Evolutionary conservation across 2,329 filamentous ascomycete species (phyloP).

Genomic region (Exophiala spinifera): DNA sequence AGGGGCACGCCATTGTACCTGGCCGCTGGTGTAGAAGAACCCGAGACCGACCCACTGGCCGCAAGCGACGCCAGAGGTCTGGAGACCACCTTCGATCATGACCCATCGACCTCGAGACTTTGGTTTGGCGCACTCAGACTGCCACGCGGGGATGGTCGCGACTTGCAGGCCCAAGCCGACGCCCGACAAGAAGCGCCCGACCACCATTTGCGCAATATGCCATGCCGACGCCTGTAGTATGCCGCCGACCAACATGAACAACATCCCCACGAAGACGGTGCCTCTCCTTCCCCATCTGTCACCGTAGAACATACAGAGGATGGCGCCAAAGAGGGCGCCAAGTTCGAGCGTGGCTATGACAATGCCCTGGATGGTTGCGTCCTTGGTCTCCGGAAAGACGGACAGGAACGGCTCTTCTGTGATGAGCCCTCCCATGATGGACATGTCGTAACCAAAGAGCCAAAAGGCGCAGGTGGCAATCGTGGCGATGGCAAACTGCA

Average conservation of each 20-base stretch:
- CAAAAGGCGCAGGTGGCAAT: conserved; percentile 26
- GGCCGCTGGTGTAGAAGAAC: conserved; percentile 8
- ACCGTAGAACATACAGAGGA: conserved; percentile 50
- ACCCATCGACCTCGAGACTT: conserved; percentile 51
- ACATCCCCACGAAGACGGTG: conserved; percentile 38
- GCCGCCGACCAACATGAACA: conserved; percentile 45
- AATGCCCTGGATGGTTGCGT: conserved; percentile 10
- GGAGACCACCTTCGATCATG: conserved; percentile 53
- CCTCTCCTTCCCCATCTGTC: conserved; percentile 48
- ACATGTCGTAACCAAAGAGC: conserved; percentile 29
- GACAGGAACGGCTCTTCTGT: conserved; percentile 23
- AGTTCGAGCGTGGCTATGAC: conserved; percentile 6
- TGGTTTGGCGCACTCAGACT: conserved; percentile 48
- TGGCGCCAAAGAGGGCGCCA: conserved; percentile 34
- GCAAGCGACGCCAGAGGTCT: conserved; percentile 50
- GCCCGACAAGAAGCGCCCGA: conserved; percentile 50
- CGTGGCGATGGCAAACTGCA: conserved; percentile 16
- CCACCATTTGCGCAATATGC: conserved; percentile 40
- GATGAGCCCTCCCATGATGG: conserved; percentile 22
- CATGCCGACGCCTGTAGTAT: conserved; percentile 41
- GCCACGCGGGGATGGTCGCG: conserved; percentile 39
- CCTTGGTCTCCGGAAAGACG: conserved; percentile 15
- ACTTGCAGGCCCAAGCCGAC: conserved; percentile 32
- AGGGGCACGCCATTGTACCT: conserved; percentile 6
- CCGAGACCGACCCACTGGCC: conserved; percentile 28